These are phyloP conservation scores for Allium cepa DNA, from an alignment of 106 monocot species.

Conservation along the genomic window DNA sequence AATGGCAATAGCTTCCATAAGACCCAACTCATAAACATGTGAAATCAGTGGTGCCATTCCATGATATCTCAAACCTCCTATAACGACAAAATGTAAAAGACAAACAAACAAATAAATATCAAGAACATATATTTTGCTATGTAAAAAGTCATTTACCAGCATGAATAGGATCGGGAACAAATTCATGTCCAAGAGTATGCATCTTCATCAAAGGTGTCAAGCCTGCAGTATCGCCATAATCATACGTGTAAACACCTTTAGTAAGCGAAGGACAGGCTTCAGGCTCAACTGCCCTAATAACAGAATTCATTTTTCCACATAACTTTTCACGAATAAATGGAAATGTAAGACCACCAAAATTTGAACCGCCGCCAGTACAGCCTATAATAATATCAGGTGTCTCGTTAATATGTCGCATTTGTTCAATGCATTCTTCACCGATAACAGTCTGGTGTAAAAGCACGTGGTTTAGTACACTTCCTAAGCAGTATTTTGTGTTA, in stretches of 20 bases:
- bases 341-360: slow-evolving; percentile 69
- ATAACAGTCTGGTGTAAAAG: slow-evolving; percentile 82
- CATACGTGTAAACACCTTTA: slow-evolving; percentile 70
- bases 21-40: slow-evolving; percentile 70
- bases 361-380: slow-evolving; percentile 84
- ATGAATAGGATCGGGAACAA: slow-evolving; percentile 84
- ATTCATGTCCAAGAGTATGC: slow-evolving; percentile 90
- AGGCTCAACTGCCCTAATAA: slow-evolving; percentile 72
- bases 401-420: slow-evolving; percentile 54
- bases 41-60: slow-evolving; percentile 90
- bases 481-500: slow-evolving; percentile 82
- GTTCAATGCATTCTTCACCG: slow-evolving; percentile 79
- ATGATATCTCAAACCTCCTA: slow-evolving; percentile 85
- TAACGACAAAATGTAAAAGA: not conserved
- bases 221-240: slow-evolving; percentile 71
- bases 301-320: slow-evolving; percentile 39
- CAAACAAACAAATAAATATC: not conserved
- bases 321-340: slow-evolving; percentile 80
- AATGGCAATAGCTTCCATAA: slow-evolving; percentile 73
- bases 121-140: not conserved
- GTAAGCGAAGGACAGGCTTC: slow-evolving; percentile 81
- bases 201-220: slow-evolving; percentile 88
- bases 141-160: slow-evolving; percentile 29
- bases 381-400: slow-evolving; percentile 72
- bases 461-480: slow-evolving; percentile 83